phyloP scores from a whole-genome alignment of 495 filamentous ascomycete species.

The Cercophora sp. region DNA sequence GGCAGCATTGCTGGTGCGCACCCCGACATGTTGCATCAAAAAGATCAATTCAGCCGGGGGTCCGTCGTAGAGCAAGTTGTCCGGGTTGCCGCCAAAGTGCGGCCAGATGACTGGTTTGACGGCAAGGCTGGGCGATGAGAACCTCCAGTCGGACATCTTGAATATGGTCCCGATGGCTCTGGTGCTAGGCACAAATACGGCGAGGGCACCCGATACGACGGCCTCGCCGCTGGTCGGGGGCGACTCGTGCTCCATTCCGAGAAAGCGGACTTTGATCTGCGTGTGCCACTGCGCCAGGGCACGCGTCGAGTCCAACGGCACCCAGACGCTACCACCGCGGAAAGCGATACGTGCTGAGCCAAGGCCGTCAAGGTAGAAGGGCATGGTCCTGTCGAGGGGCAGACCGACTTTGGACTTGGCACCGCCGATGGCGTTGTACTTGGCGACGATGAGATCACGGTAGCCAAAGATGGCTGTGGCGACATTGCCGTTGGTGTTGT shows the following conservation, averaged over 20 bases:
- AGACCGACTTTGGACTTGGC: neutral
- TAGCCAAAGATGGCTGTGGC: neutral
- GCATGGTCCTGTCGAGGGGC: neutral
- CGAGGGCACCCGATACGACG: neutral
- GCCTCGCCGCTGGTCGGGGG: neutral
- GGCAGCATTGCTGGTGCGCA: neutral
- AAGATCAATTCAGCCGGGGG: neutral
- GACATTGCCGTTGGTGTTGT: neutral
- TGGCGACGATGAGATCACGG: neutral
- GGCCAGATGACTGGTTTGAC: neutral
- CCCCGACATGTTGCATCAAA: neutral
- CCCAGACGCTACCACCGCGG: conserved; percentile 1
- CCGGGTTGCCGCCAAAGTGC: neutral
- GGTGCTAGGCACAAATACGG: conserved; percentile 1
- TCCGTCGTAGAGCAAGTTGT: conserved; percentile 3
- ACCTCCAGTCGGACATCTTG: neutral
- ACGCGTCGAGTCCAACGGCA: neutral
- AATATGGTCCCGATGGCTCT: neutral
- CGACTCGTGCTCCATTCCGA: neutral
- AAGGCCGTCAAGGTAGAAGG: neutral
- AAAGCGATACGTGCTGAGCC: neutral
- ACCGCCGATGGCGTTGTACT: conserved; percentile 3
- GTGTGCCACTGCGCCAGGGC: neutral
- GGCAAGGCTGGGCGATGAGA: neutral
- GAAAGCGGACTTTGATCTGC: conserved; percentile 1